A percentile compares a stretch with the other conserved stretches of the same genome.
Evolutionary conservation across 495 filamentous ascomycete species (phyloP).

Genomic region (Staphylotrichum longicolle): DNA sequence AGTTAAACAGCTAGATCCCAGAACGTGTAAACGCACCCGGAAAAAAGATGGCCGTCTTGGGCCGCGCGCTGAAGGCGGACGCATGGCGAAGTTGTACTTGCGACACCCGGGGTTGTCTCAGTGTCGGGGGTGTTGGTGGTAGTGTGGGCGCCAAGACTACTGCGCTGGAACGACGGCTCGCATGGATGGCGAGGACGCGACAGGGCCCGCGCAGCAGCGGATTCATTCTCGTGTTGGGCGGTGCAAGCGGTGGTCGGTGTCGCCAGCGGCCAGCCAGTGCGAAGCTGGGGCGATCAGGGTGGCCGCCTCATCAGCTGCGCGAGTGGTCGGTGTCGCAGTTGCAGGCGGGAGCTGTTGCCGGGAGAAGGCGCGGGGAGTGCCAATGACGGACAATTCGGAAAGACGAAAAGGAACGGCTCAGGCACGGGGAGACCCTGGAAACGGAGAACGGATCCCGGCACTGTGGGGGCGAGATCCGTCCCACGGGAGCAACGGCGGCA

Average conservation of each 20-base stretch:
- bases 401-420: neutral
- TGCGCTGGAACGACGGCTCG: conserved; percentile 11
- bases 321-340: conserved; percentile 2
- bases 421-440: neutral
- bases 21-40: conserved; percentile 56
- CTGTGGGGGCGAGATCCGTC: neutral
- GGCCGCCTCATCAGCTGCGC: conserved; percentile 29
- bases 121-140: neutral
- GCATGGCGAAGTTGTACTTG: conserved; percentile 24
- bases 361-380: conserved; percentile 8
- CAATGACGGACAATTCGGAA: conserved; percentile 1
- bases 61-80: conserved; percentile 31
- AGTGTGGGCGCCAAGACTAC: conserved; percentile 13
- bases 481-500: conserved; percentile 7
- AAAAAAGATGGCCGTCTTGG: conserved; percentile 81
- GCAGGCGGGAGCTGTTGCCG: neutral
- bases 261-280: conserved; percentile 30
- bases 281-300: conserved; percentile 28
- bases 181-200: conserved; percentile 17
- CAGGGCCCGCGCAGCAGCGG: conserved; percentile 19
- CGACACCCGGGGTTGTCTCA: conserved; percentile 3
- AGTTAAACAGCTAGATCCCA: neutral
- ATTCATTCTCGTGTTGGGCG: conserved; percentile 22
- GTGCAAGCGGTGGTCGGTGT: neutral
- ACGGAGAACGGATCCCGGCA: conserved; percentile 13